Base-by-base conservation (phyloP, 805 yeast genomes). In the Sugiyamaella valdiviana region DNA sequence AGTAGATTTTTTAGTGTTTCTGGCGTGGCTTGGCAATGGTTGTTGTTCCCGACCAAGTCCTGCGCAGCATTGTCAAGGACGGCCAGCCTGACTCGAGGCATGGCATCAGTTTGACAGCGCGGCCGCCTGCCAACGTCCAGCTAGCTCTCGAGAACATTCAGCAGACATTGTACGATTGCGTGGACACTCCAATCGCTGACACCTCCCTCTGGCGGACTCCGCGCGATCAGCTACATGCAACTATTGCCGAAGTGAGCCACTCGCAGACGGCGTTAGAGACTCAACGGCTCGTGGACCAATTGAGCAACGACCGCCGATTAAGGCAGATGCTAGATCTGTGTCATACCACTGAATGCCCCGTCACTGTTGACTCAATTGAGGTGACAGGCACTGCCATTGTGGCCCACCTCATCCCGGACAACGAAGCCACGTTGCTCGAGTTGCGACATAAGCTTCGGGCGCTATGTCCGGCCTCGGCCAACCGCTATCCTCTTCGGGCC, bases 241-340 rank as follows among this genome's bases (percentile, higher is more conserved):
- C 52, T 2, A 9, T 46, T 3, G 23, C 42, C 20, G 52, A 49
- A 17, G 40, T 49, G 10, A 42, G 29, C 15, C 51, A 49, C 20
- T 46, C 50, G 2, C n/a, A 21, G 29, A 4, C 26, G 14, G 32
- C 32, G 14, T 26, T 26, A 26, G n/a, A 26, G 10, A n/a, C 14
- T 12, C 9, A n/a, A 3, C n/a, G 14, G 3, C 32, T 26, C n/a
- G 32, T 10, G 10, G 32, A 3, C 10, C n/a, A 26, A 10, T n/a
- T 26, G 14, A 12, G 32, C n/a, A 12, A n/a, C 10, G 9, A 12
- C 14, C n/a, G 32, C 14, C 32, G 32, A 10, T 26, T 26, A 26
- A n/a, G n/a, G 9, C 32, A 26, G 32, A 26, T 26, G 32, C 32
- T 10, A 3, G 3, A 4, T 12, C 32, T 26, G 7, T 26, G 32